These are phyloP conservation scores for Phlebopus sp. DNA, from an alignment of 1,284 basidiomycete genomes.

Conservation along the genomic window DNA sequence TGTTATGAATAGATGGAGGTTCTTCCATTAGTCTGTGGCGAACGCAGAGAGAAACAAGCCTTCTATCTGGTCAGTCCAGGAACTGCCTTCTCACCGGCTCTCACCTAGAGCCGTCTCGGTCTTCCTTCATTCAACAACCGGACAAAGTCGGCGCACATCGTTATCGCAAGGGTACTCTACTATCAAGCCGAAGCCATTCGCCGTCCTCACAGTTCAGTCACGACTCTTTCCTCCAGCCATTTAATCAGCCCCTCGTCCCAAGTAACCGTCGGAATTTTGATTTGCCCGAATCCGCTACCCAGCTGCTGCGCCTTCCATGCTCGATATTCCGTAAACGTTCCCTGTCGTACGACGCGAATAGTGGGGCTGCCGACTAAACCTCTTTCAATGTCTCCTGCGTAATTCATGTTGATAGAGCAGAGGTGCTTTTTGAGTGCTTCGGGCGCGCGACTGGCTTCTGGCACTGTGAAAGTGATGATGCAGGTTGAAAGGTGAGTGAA, in stretches of 20 bases:
- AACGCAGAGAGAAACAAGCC: too few species aligned
- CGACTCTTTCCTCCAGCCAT: slow-evolving; percentile 6
- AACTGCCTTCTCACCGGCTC: too few species aligned
- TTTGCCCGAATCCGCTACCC: not conserved
- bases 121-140: too few species aligned
- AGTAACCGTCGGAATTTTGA: slow-evolving; percentile 7
- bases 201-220: not conserved
- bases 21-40: too few species aligned
- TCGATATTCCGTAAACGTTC: slow-evolving; percentile 6
- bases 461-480: not conserved
- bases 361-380: slow-evolving; percentile 2
- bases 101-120: too few species aligned
- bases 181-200: too few species aligned
- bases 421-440: not conserved
- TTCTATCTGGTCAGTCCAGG: too few species aligned
- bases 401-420: not conserved
- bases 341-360: slow-evolving; percentile 6
- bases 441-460: slow-evolving; percentile 2
- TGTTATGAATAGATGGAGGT: too few species aligned
- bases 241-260: slow-evolving; percentile 2
- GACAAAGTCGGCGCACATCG: too few species aligned
- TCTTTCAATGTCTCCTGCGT: not conserved
- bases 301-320: slow-evolving; percentile 1
- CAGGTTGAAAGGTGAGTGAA: not conserved
- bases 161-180: too few species aligned